These are phyloP conservation scores for Xylaria sp. DNA, from an alignment of 2,329 filamentous ascomycete genomes.

Conservation along the genomic window DNA sequence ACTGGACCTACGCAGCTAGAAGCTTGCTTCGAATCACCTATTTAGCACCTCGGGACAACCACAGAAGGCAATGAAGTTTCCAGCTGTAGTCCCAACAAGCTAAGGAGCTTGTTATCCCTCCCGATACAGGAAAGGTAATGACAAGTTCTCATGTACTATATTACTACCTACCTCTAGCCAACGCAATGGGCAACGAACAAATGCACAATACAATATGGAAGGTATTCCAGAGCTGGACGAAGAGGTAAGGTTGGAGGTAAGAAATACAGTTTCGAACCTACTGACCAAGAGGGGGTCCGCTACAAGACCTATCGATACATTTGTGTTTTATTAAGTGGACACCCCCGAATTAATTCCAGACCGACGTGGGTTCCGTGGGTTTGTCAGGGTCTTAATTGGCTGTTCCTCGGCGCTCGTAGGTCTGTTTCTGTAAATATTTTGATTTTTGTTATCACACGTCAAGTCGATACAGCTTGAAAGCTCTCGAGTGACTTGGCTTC, in stretches of 20 bases:
- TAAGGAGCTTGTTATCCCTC: constrained; percentile 32
- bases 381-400: constrained; percentile 25
- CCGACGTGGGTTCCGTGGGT: constrained; percentile 20
- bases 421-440: constrained; percentile 4
- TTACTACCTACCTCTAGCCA: constrained; percentile 44
- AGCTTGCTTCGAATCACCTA: constrained; percentile 16
- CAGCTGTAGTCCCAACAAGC: constrained; percentile 21
- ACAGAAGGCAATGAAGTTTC: constrained; percentile 11
- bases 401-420: constrained; percentile 8
- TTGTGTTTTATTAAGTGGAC: constrained; percentile 21
- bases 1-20: constrained; percentile 15
- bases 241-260: constrained; percentile 69
- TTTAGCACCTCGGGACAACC: constrained; percentile 1
- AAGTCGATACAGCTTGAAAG: not conserved
- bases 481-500: not conserved
- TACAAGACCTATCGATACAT: constrained; percentile 20
- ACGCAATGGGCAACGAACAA: constrained; percentile 33
- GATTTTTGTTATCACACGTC: not conserved
- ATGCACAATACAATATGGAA: constrained; percentile 39
- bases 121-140: constrained; percentile 48
- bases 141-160: constrained; percentile 42
- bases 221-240: constrained; percentile 41
- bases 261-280: constrained; percentile 51
- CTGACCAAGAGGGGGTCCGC: constrained; percentile 40
- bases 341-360: constrained; percentile 21